phyloP scores from a whole-genome alignment of 768 basidiomycete genomes.

The Lanmaoa rubissima region DNA sequence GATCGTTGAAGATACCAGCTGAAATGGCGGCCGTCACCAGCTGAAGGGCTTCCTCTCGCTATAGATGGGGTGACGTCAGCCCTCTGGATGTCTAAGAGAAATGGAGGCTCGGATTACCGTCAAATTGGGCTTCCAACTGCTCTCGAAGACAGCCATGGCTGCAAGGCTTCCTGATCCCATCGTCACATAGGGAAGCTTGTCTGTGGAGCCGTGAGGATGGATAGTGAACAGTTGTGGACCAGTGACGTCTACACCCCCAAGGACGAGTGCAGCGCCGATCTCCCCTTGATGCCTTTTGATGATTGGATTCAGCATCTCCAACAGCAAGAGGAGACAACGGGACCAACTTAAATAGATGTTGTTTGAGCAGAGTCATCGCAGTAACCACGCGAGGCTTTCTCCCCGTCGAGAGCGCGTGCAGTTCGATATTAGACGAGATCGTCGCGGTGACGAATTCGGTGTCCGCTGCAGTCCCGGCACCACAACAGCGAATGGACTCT shows the following conservation, averaged over 20 bases:
- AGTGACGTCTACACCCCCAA: slow-evolving; percentile 93
- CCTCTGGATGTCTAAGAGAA: not conserved
- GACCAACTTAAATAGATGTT: slow-evolving; percentile 84
- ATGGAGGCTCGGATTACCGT: slow-evolving; percentile 46
- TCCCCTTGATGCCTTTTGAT: slow-evolving; percentile 81
- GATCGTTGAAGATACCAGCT: slow-evolving; percentile 98
- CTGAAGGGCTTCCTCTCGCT: slow-evolving; percentile 79
- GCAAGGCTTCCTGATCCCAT: slow-evolving; percentile 97
- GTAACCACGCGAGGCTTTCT: slow-evolving; percentile 92
- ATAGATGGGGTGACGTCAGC: slow-evolving; percentile 13
- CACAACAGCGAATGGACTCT: slow-evolving; percentile 94
- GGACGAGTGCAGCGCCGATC: slow-evolving; percentile 91
- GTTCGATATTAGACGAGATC: slow-evolving; percentile 94
- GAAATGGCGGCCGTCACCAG: slow-evolving; percentile 86
- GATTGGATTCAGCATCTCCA: not conserved
- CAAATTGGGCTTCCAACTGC: slow-evolving; percentile 78
- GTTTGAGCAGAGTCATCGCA: slow-evolving; percentile 99
- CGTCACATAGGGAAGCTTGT: slow-evolving; percentile 97
- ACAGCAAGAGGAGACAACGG: not conserved
- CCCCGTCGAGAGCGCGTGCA: slow-evolving; percentile 88
- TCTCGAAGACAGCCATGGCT: slow-evolving; percentile 98
- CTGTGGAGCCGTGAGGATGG: slow-evolving; percentile 94
- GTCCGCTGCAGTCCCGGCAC: slow-evolving; percentile 98
- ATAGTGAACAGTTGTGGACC: slow-evolving; percentile 96
- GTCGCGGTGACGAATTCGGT: slow-evolving; percentile 93